Evolutionary conservation across 805 yeast genomes (phyloP), one percentile per base, ranked within the genome.

Genomic region (Hanseniaspora vineae): DNA sequence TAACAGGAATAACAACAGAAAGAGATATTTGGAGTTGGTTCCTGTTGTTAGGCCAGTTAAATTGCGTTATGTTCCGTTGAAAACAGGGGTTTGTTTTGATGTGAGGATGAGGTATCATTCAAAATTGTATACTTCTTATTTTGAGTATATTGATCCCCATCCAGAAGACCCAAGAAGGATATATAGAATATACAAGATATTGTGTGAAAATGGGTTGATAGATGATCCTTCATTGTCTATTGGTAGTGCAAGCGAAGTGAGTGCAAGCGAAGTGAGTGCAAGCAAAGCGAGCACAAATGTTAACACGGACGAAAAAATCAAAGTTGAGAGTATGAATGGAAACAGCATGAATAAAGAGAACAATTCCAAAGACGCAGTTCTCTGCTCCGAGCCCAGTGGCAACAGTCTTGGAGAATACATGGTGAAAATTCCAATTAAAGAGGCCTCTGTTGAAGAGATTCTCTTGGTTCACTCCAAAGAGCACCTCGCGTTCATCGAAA

Each of bases 81-180:
- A 88, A 62, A 90, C 98, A 0, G 99, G 98, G 0, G 68, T 92
- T 8, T 90, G 95, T 50, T 92, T 92, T 65, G 99, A 92, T 63
- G 97, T 88, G 18, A 73, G 97, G 52, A 92, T 92, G 97, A 74
- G 98, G 52, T 92, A 90, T 64, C 99, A 92, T 62, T 95, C 97
- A 39, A 86, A 88, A 60, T 81, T 92, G 46, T 89, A 84, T 66
- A 86, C 96, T 2, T 83, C 92, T 1, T 86, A 90, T 55, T 84
- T 78, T 57, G 96, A 90, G 63, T 90, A 90, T 65, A 86, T 90
- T 46, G 98, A 92, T 60, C 98, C 97, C 2, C 99, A 92, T 61
- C 99, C 99, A 4, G 99, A 92, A 63, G 98, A 92, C 60, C 99
- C 99, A 11, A 75, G 98, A 52, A 78, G 99, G 55, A 89, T 90